Evolutionary conservation across 108 stramenopile species (phyloP), one percentile per base, ranked within the genome.

Genomic region (Stephanodiscus minutulus): DNA sequence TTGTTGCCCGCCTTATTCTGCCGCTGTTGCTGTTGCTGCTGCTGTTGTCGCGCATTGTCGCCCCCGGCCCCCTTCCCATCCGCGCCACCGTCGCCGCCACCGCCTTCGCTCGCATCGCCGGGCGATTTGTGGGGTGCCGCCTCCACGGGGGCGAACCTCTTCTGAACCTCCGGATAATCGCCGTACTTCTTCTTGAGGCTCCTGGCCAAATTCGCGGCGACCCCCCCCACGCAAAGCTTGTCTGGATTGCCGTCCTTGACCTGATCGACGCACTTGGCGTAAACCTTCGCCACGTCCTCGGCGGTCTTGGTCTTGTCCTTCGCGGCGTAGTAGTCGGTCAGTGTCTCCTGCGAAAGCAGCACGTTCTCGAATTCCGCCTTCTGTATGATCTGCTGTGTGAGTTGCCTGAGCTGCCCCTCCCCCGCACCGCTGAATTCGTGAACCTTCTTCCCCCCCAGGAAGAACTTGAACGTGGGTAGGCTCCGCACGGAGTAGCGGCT

Each of bases 381-480:
- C 1, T 53, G 37, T 17, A 93, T 74, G 24, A 91, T 77, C 61
- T 82, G 70, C 36, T 86, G 55, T 22, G 93, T 91, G 54, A 83
- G 80, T 65, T 95, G 90, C 11, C 88, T 78, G 60, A 97, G 81
- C 27, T 90, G 91, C 49, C 66, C 68, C 77, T 95, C 93, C 9
- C 93, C 94, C 28, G 94, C 95, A 17, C 96, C 96, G 46, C 83
- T 83, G 73, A 93, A 91, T 64, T 90, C 88, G 48, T 92, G 66
- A n/a, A 85, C 66, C 72, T 90, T 88, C 52, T 83, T 83, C 17
- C 94, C 95, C n/a, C 79, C 84, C 28, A 90, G 50, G 74, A 92
- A 95, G 82, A 91, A 94, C 46, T 87, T 82, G 77, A 97, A 97
- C 15, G 97, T 97, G 18, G 97, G 97, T 46, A 96, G 73, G 54